Evolutionary conservation across 2,329 filamentous ascomycete genomes (phyloP), one percentile per base, ranked within the genome.

Genomic region (Curvularia sp.): DNA sequence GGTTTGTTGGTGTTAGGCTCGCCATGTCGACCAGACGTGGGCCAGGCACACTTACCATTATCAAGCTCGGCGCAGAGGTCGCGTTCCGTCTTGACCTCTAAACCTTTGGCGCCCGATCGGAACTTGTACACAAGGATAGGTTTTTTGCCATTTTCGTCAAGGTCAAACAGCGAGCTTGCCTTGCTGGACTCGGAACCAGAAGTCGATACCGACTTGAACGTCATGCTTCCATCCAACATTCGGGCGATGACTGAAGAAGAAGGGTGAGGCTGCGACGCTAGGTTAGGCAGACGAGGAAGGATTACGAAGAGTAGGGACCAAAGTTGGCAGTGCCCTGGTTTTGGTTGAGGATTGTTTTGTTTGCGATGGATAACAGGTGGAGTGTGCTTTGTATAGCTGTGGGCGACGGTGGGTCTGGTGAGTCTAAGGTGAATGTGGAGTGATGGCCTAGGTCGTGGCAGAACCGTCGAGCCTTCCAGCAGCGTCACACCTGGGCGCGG

Each of bases 121-220:
- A 80, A 81, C 55, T 74, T 75, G 68, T 82, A 82, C 39, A 82
- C 77, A 23, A 83, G 69, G 43, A 82, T 81, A 18, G 76, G 76
- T 45, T 72, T 71, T 30, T 61, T 74, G 70, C 81, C 76, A 43
- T 77, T 70, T 49, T 80, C 78, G 60, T 82, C 77, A 6, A 83
- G 74, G 36, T 73, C 72, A 59, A 81, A 82, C 41, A 79, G 77
- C 53, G 71, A 75, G 50, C 77, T 79, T 27, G 74, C 76, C 45
- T 74, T 75, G 27, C 75, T 74, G 18, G 73, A 74, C 34, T 53
- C 59, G 23, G 72, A 72, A 53, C 67, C 71, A 51, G 74, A 73
- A 28, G 80, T 80, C n/a, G 80, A 81, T 46, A 73, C 71, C 47
- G 76, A 79, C 59, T 81, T 75, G 73, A 79, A 80, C 41, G 79